Conservation (phyloP, 2,329 filamentous ascomycete genomes). For the Biscogniauxia marginata region DNA sequence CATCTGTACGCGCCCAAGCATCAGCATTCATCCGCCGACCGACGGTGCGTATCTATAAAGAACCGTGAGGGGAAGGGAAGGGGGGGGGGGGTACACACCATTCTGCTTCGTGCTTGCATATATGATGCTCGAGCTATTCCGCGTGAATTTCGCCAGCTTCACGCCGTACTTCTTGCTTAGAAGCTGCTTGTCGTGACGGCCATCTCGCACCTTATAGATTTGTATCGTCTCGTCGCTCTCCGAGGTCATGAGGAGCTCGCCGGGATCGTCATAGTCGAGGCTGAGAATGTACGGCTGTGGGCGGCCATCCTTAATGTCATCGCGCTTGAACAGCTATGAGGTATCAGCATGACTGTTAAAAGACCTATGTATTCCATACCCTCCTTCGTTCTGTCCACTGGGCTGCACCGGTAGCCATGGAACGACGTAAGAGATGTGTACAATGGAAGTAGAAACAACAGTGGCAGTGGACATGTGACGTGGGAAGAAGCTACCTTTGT, state of each 20-base stretch:
- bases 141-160: slow-evolving; percentile 90
- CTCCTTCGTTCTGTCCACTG: too few species aligned
- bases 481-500: slow-evolving; percentile 70
- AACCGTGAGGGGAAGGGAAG: not conserved
- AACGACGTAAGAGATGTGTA: too few species aligned
- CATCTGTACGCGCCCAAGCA: slow-evolving; percentile 51
- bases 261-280: slow-evolving; percentile 93
- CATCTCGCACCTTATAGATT: slow-evolving; percentile 90
- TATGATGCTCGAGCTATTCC: slow-evolving; percentile 85
- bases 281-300: slow-evolving; percentile 72
- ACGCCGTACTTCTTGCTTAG: slow-evolving; percentile 97
- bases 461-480: too few species aligned
- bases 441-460: not conserved
- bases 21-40: not conserved
- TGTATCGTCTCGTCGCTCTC: slow-evolving; percentile 95
- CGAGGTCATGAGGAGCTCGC: slow-evolving; percentile 86
- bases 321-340: slow-evolving; percentile 58
- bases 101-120: slow-evolving; percentile 97
- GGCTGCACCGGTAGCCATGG: too few species aligned
- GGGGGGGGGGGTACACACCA: too few species aligned
- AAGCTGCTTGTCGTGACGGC: slow-evolving; percentile 82
- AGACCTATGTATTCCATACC: too few species aligned
- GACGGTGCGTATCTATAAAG: not conserved
- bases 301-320: slow-evolving; percentile 52
- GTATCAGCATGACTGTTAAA: slow-evolving; percentile 6